Percentiles rank a stretch among this genome's conserved stretches.
Evolutionary conservation across 1,284 basidiomycete genomes (phyloP).

Genomic region (Phellinidium pouzarii): DNA sequence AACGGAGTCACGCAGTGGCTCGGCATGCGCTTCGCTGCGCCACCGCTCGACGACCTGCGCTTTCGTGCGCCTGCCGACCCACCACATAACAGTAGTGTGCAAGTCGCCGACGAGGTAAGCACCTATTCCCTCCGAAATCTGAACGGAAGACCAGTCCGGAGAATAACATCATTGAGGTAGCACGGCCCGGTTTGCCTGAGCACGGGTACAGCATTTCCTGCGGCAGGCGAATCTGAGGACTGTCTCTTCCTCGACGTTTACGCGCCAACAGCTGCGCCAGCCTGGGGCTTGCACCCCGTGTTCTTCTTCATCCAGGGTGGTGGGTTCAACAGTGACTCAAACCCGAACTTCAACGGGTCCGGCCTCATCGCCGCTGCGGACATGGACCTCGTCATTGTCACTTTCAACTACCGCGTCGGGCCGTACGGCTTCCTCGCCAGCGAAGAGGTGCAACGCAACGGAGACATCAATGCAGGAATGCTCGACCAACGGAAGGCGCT

Average conservation of each 20-base stretch:
- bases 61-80: conserved; percentile 23
- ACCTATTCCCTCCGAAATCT: background rate
- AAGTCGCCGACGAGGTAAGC: conserved; percentile 16
- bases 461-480: conserved; percentile 37
- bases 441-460: conserved; percentile 35
- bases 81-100: conserved; percentile 20
- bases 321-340: conserved; percentile 25
- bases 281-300: conserved; percentile 43
- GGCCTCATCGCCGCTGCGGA: conserved; percentile 35
- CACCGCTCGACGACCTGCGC: conserved; percentile 25
- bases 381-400: conserved; percentile 42
- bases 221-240: conserved; percentile 25
- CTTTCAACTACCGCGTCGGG: conserved; percentile 40
- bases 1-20: conserved; percentile 23
- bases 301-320: conserved; percentile 65
- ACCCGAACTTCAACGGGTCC: conserved; percentile 16
- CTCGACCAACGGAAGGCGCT: conserved; percentile 50
- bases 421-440: conserved; percentile 37
- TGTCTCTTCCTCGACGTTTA: conserved; percentile 34
- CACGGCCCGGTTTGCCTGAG: conserved; percentile 16
- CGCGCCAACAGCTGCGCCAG: conserved; percentile 25
- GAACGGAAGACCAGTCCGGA: background rate
- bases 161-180: too few species aligned
- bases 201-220: conserved; percentile 9
- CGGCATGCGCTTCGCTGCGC: conserved; percentile 27